These are phyloP conservation scores for Russula griseocarnosa DNA, from an alignment of 768 basidiomycete species.

Conservation along the genomic window DNA sequence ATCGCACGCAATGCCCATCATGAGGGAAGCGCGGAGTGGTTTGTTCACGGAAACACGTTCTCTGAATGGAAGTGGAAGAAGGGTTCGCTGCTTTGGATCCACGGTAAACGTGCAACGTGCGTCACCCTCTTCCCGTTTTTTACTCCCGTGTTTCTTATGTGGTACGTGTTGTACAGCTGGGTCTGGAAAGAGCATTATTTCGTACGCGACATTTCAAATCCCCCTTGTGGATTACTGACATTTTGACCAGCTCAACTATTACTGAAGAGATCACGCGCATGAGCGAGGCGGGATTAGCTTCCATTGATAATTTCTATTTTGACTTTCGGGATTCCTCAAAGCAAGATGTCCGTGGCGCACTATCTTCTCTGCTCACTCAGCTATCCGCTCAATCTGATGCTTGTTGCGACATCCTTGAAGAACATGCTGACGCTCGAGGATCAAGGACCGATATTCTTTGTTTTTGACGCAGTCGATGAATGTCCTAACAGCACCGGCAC, in stretches of 20 bases:
- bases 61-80: background rate
- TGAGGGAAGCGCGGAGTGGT: background rate
- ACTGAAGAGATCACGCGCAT: background rate
- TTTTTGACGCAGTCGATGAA: background rate
- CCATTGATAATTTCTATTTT: background rate
- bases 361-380: background rate
- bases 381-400: background rate
- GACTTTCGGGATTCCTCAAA: background rate
- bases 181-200: background rate
- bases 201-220: background rate
- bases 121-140: background rate
- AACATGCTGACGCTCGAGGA: background rate
- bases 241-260: background rate
- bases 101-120: constrained; percentile 2
- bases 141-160: background rate
- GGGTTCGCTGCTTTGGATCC: background rate
- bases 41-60: background rate
- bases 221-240: background rate
- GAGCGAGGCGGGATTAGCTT: background rate
- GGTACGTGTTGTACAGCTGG: background rate
- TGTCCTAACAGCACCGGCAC: background rate
- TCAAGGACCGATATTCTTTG: background rate
- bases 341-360: background rate
- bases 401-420: background rate
- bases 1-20: background rate